phyloP scores from a whole-genome alignment of 1,139 yeast genomes.

The Pichia sp. region DNA sequence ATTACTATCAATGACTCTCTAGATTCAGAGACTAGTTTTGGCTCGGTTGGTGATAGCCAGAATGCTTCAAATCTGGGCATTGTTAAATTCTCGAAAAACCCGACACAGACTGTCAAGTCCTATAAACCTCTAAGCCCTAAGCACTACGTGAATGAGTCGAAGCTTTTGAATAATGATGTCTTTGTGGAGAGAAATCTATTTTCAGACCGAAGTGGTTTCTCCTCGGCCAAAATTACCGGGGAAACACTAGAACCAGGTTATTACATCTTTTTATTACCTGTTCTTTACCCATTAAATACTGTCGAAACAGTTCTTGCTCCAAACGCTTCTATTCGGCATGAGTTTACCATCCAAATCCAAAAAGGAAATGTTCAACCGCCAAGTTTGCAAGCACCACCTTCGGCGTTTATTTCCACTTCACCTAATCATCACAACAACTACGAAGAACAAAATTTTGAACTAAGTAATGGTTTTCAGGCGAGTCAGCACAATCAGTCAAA shows the following conservation, averaged over 20 bases:
- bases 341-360: slow-evolving; percentile 23
- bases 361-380: slow-evolving; percentile 19
- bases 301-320: slow-evolving; percentile 66
- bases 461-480: background rate
- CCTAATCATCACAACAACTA: slow-evolving; percentile 19
- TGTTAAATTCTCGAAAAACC: slow-evolving; percentile 14
- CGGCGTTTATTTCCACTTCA: slow-evolving; percentile 24
- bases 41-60: background rate
- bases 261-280: slow-evolving; percentile 69
- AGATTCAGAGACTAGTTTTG: background rate
- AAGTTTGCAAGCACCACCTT: slow-evolving; percentile 23
- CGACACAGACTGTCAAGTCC: slow-evolving; percentile 21
- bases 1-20: slow-evolving; percentile 3
- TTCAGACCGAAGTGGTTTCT: slow-evolving; percentile 13
- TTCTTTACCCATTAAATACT: slow-evolving; percentile 58
- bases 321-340: slow-evolving; percentile 37
- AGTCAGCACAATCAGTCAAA: background rate
- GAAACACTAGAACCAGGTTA: slow-evolving; percentile 52
- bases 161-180: slow-evolving; percentile 6
- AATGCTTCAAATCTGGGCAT: slow-evolving; percentile 2
- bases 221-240: background rate
- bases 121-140: slow-evolving; percentile 18
- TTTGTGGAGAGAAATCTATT: slow-evolving; percentile 12
- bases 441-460: background rate
- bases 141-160: slow-evolving; percentile 18